phyloP scores from a whole-genome alignment of 352 stramenopile genomes.

The Phytopythium mirpurense region DNA sequence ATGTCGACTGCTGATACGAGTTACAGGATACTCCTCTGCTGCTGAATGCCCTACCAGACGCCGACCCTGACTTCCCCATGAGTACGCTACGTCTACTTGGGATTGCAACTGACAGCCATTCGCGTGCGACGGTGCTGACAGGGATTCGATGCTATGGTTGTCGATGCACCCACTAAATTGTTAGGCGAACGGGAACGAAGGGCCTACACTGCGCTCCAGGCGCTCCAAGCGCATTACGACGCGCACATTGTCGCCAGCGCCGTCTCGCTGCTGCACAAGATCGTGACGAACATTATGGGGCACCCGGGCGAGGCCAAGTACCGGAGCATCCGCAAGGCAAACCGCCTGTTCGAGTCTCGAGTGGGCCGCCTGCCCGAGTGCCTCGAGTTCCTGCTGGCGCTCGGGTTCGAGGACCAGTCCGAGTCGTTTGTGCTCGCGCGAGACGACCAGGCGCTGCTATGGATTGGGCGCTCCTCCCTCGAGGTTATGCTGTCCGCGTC shows the following conservation, averaged over 20 bases:
- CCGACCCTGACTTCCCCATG: constrained; percentile 30
- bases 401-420: constrained; percentile 62
- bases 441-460: constrained; percentile 63
- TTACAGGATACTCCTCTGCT: neutral
- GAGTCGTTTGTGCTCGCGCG: constrained; percentile 50
- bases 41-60: constrained; percentile 6
- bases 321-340: constrained; percentile 59
- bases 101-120: no score
- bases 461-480: constrained; percentile 55
- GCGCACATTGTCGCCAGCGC: constrained; percentile 27
- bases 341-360: constrained; percentile 46
- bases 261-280: constrained; percentile 47
- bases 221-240: constrained; percentile 29
- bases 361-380: constrained; percentile 46
- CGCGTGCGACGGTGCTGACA: no score
- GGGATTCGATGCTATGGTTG: no score
- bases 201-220: constrained; percentile 35
- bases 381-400: constrained; percentile 54
- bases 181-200: constrained; percentile 57
- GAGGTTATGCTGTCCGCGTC: constrained; percentile 34
- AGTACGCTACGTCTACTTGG: no score
- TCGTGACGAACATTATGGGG: constrained; percentile 73
- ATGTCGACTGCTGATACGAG: no score
- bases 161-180: no score
- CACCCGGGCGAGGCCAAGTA: constrained; percentile 53